Evolutionary conservation across 805 yeast genomes (phyloP), one percentile per base, ranked within the genome.

Genomic region (Cyberlindnera amylophila): DNA sequence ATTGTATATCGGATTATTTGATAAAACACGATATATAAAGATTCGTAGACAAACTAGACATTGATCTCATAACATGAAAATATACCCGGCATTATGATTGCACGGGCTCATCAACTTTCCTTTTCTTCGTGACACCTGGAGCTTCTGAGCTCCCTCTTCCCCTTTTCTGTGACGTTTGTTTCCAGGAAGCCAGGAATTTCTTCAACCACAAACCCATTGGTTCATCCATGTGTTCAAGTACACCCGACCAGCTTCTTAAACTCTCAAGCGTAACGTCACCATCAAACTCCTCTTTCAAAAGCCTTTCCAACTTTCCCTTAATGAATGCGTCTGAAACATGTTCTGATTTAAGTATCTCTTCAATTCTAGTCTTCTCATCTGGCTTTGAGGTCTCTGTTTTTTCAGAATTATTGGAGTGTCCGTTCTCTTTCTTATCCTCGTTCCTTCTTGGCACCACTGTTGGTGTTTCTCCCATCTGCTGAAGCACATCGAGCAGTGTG

Each of bases 131-230:
- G 17, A 14, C n/a, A 16, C 11, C 11, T 14, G 31, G 13, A 14
- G 29, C 12, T 8, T n/a, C 28, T 28, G 36, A 21, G 19, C 11
- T 17, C 13, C 6, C n/a, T 21, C 27, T 21, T 19, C 18, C 6
- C 21, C 37, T 39, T 17, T 39, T 44, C 15, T 16, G 2, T 3
- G 24, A 21, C 7, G 13, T 13, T 3, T 26, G 34, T 21, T 44
- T 44, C 43, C 31, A 33, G 4, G 39, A 29, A 9, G 38, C 8
- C 9, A 44, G 13, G 29, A 40, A 44, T 32, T 41, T 44, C 35
- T 40, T 44, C 16, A 44, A 28, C 48, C 48, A 44, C 11, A 17
- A 16, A 7, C 42, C 41, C 15, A 40, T 36, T 2, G 48, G 47
- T 19, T 44, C 47, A 8, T 44, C 47, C 12, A 38, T 15, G 17